Evolutionary conservation across 148 eudicot genomes (phyloP), one percentile per base, ranked within the genome.

Genomic region (Rhododendron molle): DNA sequence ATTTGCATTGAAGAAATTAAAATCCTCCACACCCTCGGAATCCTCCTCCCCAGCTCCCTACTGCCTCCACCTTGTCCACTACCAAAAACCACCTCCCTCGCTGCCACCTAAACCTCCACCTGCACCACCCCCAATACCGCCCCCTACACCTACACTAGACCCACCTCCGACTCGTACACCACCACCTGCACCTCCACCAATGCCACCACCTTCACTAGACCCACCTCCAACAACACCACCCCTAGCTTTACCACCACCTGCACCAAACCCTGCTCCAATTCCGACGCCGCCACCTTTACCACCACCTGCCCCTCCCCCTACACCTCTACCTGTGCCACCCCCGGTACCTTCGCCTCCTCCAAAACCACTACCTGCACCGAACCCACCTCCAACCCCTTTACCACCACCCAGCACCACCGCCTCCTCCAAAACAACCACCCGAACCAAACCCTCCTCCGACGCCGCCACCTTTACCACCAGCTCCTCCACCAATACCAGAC

Each of bases 311-410:
- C 60, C 60, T 50, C 16, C 16, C 60, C 60, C 7, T 54, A 16
- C 58, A 14, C 58, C 58, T 54, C 58, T 54, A 54, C 20, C 58
- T 16, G 21, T 54, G 60, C 60, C 60, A 54, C 20, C 60, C 23
- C 84, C 88, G 0, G 49, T 44, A 5, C 85, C 85, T 10, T 21
- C 18, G 6, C 88, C 88, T 4, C 84, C 85, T 16, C 88, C 88
- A 46, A 28, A 7, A 3, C 83, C 87, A 30, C 86, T 72, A 36
- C 87, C 88, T 76, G 28, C 60, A 18, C 83, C 88, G 9, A 13
- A 62, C 30, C 71, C 71, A 23, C 71, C 71, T 60, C 10, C 67
- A 23, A 46, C 9, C 49, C 49, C 49, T 46, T 7, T 9, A 46
- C 49, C 67, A 20, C 67, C 26, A 58, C 9, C 49, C 49, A 46